Evolutionary conservation across 192 early-diverging fungal species (phyloP).

Genomic region (Rhizophlyctis rosea): DNA sequence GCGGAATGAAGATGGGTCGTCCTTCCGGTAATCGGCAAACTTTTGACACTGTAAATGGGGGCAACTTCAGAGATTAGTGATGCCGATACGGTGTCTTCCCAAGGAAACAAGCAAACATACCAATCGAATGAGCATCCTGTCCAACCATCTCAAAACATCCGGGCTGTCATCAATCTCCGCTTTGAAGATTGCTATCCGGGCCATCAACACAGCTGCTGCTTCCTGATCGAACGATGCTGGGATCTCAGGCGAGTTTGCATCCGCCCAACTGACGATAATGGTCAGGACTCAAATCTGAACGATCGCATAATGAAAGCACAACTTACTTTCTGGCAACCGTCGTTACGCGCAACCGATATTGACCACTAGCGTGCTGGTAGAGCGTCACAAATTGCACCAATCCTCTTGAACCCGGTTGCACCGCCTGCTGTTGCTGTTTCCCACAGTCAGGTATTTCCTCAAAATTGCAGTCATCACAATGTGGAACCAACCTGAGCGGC

Average conservation of each 20-base stretch:
- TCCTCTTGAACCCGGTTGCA: slow-evolving; percentile 79
- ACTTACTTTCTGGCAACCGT: slow-evolving; percentile 85
- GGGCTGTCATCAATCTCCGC: slow-evolving; percentile 95
- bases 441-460: neutral
- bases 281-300: neutral
- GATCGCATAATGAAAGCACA: slow-evolving; percentile 8
- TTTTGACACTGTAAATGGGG: slow-evolving; percentile 78
- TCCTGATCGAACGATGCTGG: slow-evolving; percentile 95
- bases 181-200: slow-evolving; percentile 95
- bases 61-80: too few relatives aligned
- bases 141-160: slow-evolving; percentile 95
- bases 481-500: slow-evolving; percentile 80
- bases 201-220: slow-evolving; percentile 94
- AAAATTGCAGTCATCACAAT: too few relatives aligned
- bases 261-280: slow-evolving; percentile 51
- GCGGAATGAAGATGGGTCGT: slow-evolving; percentile 89
- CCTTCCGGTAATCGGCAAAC: slow-evolving; percentile 94
- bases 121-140: slow-evolving; percentile 97
- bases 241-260: slow-evolving; percentile 80
- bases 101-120: slow-evolving; percentile 32
- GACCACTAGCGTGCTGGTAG: slow-evolving; percentile 92
- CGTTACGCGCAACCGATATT: slow-evolving; percentile 87
- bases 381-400: slow-evolving; percentile 94
- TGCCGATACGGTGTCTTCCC: too few relatives aligned
- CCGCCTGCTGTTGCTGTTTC: slow-evolving; percentile 60